A percentile compares a stretch with the other conserved stretches of the same genome.
phyloP scores from a whole-genome alignment of 306 rosid species.

The Trichosanthes truncata region DNA sequence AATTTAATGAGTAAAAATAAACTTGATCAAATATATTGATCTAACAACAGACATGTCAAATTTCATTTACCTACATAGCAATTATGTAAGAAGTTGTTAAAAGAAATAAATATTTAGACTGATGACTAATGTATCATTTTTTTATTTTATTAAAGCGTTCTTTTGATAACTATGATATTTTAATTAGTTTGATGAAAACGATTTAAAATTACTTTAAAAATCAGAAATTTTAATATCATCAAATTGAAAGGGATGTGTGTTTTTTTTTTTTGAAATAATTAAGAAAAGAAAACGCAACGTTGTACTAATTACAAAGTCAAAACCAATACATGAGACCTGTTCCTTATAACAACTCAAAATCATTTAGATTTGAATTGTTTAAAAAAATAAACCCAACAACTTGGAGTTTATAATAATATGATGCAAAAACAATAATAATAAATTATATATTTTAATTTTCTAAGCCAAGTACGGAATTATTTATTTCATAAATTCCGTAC shows the following conservation, averaged over 20 bases:
- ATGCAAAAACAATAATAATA: neutral
- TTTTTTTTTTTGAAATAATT: neutral
- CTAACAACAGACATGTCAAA: neutral
- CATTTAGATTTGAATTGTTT: neutral
- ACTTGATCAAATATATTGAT: no score
- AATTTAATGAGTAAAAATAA: no score
- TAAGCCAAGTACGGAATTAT: constrained; percentile 1
- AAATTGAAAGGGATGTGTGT: neutral
- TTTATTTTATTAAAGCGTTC: neutral
- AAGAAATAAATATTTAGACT: neutral
- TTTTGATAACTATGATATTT: neutral
- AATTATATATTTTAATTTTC: neutral
- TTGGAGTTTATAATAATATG: neutral
- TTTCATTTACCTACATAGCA: neutral
- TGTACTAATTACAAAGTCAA: neutral
- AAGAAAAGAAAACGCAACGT: neutral
- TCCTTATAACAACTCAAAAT: neutral
- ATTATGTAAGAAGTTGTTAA: neutral
- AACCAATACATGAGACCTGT: neutral
- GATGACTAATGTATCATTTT: no score
- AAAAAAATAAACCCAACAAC: neutral
- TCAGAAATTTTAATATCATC: neutral
- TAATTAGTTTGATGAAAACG: neutral
- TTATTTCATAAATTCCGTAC: neutral
- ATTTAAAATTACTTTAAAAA: neutral